These are phyloP conservation scores for Geosmithia morbida DNA, from an alignment of 2,329 filamentous ascomycete species.

Conservation along the genomic window DNA sequence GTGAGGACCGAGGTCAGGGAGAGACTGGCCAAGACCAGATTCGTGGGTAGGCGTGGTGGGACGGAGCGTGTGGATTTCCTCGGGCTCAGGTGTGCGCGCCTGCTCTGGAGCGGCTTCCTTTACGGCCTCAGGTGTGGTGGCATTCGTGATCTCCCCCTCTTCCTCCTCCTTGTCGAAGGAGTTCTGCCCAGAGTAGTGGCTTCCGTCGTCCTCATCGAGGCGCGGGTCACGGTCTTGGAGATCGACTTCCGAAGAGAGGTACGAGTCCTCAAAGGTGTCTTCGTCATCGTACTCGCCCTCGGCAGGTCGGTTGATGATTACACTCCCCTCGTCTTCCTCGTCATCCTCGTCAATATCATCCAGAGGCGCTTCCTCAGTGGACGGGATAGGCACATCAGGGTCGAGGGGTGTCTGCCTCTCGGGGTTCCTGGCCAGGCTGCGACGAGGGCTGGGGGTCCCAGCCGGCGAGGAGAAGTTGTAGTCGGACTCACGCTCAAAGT, in stretches of 20 bases:
- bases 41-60: conserved; percentile 13
- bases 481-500: conserved; percentile 43
- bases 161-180: not conserved
- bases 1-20: conserved; percentile 22
- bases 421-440: conserved; percentile 29
- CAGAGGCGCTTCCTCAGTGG: conserved; percentile 56
- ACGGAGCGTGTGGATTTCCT: conserved; percentile 36
- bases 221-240: conserved; percentile 35
- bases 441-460: conserved; percentile 43
- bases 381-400: conserved; percentile 81
- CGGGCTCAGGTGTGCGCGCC: conserved; percentile 13
- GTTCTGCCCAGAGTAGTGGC: conserved; percentile 18
- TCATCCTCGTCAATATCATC: conserved; percentile 34
- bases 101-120: conserved; percentile 7
- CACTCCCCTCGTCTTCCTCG: conserved; percentile 36
- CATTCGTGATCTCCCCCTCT: not conserved
- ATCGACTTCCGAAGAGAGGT: conserved; percentile 26
- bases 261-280: conserved; percentile 50
- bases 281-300: conserved; percentile 45
- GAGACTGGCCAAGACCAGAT: conserved; percentile 9
- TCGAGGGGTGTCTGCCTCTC: conserved; percentile 50
- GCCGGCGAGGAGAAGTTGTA: conserved; percentile 49
- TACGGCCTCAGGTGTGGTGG: not conserved
- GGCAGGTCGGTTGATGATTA: conserved; percentile 53
- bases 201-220: conserved; percentile 27